These are phyloP conservation scores for Sphaerosporella brunnea DNA, from an alignment of 495 filamentous ascomycete genomes.

Conservation along the genomic window DNA sequence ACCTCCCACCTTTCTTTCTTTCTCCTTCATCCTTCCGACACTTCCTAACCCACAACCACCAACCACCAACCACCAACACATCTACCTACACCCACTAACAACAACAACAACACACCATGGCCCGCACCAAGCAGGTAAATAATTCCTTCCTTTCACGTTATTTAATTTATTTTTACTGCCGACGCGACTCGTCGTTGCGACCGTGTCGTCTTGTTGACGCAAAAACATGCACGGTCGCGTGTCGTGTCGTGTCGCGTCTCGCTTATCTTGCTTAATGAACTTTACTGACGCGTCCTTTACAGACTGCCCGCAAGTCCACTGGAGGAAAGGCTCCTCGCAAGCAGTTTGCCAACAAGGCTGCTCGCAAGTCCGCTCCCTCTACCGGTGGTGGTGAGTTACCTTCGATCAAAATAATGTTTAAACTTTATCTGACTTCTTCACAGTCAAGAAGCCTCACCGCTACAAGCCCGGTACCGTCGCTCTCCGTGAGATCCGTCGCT, in stretches of 20 bases:
- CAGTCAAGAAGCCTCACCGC: constrained; percentile 99
- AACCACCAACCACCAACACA: constrained; percentile 34
- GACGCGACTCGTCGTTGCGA: constrained; percentile 1
- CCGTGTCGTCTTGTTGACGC: not conserved
- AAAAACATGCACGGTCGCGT: not conserved
- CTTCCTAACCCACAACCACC: constrained; percentile 29
- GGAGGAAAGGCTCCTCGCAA: constrained; percentile 99
- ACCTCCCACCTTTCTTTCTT: constrained; percentile 32
- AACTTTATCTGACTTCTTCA: constrained; percentile 40
- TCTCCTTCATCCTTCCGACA: constrained; percentile 33
- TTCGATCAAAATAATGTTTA: constrained; percentile 33
- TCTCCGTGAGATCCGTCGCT: constrained; percentile 99
- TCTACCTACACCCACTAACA: constrained; percentile 32
- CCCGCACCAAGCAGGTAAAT: constrained; percentile 77
- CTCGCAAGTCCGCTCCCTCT: constrained; percentile 57
- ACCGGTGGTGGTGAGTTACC: constrained; percentile 40
- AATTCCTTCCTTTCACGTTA: constrained; percentile 7
- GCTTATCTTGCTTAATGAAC: not conserved
- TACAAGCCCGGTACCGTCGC: constrained; percentile 99
- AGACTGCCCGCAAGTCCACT: constrained; percentile 96
- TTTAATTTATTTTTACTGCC: not conserved
- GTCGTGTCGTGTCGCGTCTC: constrained; percentile 3
- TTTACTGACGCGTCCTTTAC: constrained; percentile 16
- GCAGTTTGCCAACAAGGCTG: constrained; percentile 81
- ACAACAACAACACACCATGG: constrained; percentile 65